phyloP scores from a whole-genome alignment of 805 yeast genomes.

The Candida easanensis region DNA sequence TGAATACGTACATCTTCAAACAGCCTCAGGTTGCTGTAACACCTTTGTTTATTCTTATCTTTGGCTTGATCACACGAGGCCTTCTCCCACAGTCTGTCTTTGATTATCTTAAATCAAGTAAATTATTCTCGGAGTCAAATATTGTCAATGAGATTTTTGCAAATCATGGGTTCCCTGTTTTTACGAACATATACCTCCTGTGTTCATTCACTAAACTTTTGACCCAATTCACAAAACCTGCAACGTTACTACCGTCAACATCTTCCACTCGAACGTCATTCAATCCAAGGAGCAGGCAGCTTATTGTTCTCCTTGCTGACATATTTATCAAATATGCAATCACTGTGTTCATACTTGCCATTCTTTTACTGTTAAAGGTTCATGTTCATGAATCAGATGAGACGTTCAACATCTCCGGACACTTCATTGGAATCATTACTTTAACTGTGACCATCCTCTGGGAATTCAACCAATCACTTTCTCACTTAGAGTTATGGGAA shows the following conservation, averaged over 20 bases:
- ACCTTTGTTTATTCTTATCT: slow-evolving; percentile 2
- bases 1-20: not conserved
- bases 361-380: not conserved
- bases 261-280: not conserved
- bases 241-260: slow-evolving; percentile 7
- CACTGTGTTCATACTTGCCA: not conserved
- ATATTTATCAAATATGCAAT: not conserved
- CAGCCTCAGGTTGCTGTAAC: slow-evolving; percentile 1
- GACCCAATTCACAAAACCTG: slow-evolving; percentile 5
- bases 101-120: not conserved
- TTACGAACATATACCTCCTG: slow-evolving; percentile 11
- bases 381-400: not conserved
- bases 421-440: slow-evolving; percentile 13
- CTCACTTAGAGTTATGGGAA: slow-evolving; percentile 2
- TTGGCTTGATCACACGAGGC: not conserved
- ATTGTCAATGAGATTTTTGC: slow-evolving; percentile 19
- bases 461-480: slow-evolving; percentile 6
- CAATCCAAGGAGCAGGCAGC: slow-evolving; percentile 1
- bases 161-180: slow-evolving; percentile 16
- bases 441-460: slow-evolving; percentile 4
- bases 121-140: slow-evolving; percentile 13
- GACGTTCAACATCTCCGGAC: slow-evolving; percentile 14
- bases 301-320: slow-evolving; percentile 1
- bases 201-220: slow-evolving; percentile 3
- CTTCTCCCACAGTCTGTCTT: not conserved